Conservation (phyloP, 371 early-diverging fungal species). For the Zopfochytrium polystomum region DNA sequence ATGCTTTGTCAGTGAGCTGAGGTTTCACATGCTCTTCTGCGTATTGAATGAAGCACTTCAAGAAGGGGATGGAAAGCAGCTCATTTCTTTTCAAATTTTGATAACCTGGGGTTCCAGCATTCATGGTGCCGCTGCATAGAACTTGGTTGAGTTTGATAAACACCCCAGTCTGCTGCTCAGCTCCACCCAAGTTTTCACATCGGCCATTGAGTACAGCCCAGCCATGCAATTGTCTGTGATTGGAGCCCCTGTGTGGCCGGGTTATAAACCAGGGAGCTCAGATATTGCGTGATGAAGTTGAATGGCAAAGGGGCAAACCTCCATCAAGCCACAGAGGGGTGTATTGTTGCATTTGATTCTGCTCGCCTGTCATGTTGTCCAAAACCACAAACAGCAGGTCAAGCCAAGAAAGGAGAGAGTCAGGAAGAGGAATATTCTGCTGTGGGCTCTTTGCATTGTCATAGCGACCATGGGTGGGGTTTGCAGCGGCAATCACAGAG, state of each 20-base stretch:
- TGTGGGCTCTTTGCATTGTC: conserved; percentile 28
- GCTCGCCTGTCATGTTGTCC: conserved; percentile 74
- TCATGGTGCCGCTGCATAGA: conserved; percentile 61
- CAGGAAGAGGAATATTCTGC: conserved; percentile 95
- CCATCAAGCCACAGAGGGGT: conserved; percentile 82
- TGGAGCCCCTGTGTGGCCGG: conserved; percentile 64
- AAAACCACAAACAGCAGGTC: conserved; percentile 97
- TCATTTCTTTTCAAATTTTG: conserved; percentile 35
- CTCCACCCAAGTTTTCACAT: conserved; percentile 43
- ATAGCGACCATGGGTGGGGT: conserved; percentile 90
- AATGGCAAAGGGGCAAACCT: conserved; percentile 53
- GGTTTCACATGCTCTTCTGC: conserved; percentile 87
- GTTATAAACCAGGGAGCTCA: not conserved
- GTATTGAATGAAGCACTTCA: conserved; percentile 85
- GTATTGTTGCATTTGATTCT: conserved; percentile 93
- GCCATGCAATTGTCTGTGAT: conserved; percentile 62
- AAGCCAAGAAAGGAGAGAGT: conserved; percentile 93
- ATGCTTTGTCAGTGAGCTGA: conserved; percentile 62
- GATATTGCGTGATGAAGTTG: not conserved
- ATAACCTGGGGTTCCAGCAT: conserved; percentile 7
- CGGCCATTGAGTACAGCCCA: conserved; percentile 36
- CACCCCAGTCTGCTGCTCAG: conserved; percentile 52
- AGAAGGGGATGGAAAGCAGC: conserved; percentile 42
- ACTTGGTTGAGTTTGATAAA: conserved; percentile 81
- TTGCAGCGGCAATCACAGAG: conserved; percentile 98